Percentiles rank a stretch among this genome's conserved stretches.
Evolutionary conservation across 2,329 filamentous ascomycete genomes (phyloP).

Genomic region (Fusarium equiseti): DNA sequence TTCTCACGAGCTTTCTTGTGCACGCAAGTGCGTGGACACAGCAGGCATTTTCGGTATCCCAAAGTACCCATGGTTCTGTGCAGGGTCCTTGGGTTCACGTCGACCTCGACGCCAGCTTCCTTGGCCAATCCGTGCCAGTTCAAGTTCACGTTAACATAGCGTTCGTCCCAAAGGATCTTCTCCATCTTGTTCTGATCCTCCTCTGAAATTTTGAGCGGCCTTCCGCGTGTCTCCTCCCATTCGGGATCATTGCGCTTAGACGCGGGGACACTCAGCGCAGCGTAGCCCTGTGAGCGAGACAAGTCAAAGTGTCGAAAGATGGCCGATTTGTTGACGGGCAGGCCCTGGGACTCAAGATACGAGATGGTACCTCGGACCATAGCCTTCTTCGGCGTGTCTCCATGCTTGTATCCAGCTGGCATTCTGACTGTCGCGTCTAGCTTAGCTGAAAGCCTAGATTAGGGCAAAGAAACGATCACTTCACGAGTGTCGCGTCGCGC

Average conservation of each 20-base stretch:
- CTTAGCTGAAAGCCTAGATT: no score
- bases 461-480: no score
- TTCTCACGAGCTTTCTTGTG: constrained; percentile 51
- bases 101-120: constrained; percentile 50
- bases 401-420: constrained; percentile 53
- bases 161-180: constrained; percentile 53
- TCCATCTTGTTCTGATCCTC: constrained; percentile 55
- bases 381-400: constrained; percentile 54
- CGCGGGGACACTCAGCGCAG: constrained; percentile 51
- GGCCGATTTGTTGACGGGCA: constrained; percentile 56
- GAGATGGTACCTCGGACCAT: constrained; percentile 57
- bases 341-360: constrained; percentile 54
- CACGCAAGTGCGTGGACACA: constrained; percentile 48
- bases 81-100: constrained; percentile 53
- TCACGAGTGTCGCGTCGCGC: neutral
- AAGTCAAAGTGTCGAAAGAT: constrained; percentile 57
- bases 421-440: constrained; percentile 32
- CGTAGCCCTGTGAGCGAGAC: constrained; percentile 55
- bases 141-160: constrained; percentile 48
- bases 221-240: constrained; percentile 55
- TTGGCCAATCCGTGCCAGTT: constrained; percentile 53
- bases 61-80: constrained; percentile 55
- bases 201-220: constrained; percentile 52
- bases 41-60: constrained; percentile 52
- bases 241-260: constrained; percentile 54